Evolutionary conservation across 2,329 filamentous ascomycete genomes (phyloP).

Genomic region (Phyllosticta citriasiana): DNA sequence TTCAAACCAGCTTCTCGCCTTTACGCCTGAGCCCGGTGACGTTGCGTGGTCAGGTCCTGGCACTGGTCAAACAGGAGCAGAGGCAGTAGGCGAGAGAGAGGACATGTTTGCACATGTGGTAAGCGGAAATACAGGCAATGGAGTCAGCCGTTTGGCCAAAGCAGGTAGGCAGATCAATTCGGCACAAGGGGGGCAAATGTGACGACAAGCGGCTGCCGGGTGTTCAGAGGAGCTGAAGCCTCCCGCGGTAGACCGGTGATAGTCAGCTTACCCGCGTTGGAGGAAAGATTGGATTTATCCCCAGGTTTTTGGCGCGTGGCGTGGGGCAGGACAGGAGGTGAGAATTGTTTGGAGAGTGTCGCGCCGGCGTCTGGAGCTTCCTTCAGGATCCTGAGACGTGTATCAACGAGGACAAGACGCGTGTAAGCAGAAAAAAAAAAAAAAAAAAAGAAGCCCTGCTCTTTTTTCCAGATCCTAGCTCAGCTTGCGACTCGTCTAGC

Average conservation of each 20-base stretch:
- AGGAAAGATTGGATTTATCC: background rate
- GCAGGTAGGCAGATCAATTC: background rate
- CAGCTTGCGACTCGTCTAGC: background rate
- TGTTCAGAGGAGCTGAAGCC: background rate
- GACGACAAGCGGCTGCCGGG: background rate
- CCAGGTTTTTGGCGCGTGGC: background rate
- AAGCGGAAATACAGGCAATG: background rate
- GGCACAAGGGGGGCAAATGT: background rate
- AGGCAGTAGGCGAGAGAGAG: background rate
- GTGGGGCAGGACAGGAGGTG: background rate
- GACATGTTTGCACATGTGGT: background rate
- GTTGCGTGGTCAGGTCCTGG: background rate
- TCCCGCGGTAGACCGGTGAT: background rate
- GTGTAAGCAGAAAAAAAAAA: no score
- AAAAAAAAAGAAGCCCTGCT: no score
- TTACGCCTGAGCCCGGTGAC: background rate
- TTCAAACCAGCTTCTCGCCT: background rate
- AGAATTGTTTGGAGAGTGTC: background rate
- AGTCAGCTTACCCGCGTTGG: background rate
- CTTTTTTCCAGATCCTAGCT: background rate
- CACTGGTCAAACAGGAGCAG: background rate
- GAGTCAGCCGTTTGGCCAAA: background rate
- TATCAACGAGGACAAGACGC: background rate
- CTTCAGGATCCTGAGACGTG: background rate
- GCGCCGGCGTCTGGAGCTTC: background rate